phyloP scores from a whole-genome alignment of 805 yeast species.

The Wickerhamiella sergipiensis region DNA sequence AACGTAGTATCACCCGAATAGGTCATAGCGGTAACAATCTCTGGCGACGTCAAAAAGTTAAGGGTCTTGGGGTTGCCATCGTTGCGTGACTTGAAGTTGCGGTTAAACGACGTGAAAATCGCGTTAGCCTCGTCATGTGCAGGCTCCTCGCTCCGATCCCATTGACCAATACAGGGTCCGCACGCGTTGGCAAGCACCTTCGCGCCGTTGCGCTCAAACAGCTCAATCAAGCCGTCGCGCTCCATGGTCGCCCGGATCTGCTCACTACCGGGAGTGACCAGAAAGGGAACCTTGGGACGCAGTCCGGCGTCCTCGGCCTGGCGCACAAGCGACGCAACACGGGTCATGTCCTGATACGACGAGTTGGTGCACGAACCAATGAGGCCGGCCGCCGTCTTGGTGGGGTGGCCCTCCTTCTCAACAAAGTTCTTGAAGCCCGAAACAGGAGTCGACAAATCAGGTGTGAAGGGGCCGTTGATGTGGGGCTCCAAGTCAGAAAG shows the following conservation, averaged over 20 bases:
- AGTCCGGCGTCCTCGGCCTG: conserved; percentile 88
- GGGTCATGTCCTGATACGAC: conserved; percentile 94
- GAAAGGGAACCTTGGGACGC: conserved; percentile 80
- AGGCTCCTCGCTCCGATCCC: conserved; percentile 53
- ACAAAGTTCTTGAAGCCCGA: conserved; percentile 77
- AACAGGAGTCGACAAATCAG: conserved; percentile 92
- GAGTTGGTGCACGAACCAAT: conserved; percentile 99
- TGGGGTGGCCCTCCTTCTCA: conserved; percentile 80
- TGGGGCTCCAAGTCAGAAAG: conserved; percentile 84
- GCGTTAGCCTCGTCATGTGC: conserved; percentile 36
- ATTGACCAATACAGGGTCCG: conserved; percentile 99
- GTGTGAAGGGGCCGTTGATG: conserved; percentile 96
- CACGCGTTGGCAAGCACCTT: conserved; percentile 93
- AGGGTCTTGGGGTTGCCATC: conserved; percentile 97
- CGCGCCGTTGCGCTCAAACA: conserved; percentile 87
- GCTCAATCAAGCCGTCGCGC: conserved; percentile 83
- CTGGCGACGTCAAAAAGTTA: conserved; percentile 98
- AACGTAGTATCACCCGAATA: conserved; percentile 86
- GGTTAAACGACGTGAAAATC: conserved; percentile 91
- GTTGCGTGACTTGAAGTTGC: conserved; percentile 95
- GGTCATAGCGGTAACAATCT: conserved; percentile 91
- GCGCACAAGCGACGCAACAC: conserved; percentile 83
- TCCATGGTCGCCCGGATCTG: conserved; percentile 97
- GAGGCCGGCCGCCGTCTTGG: conserved; percentile 82
- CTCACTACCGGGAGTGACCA: conserved; percentile 96